Conservation (phyloP, 768 basidiomycete genomes). For the Hydnum rufescens region DNA sequence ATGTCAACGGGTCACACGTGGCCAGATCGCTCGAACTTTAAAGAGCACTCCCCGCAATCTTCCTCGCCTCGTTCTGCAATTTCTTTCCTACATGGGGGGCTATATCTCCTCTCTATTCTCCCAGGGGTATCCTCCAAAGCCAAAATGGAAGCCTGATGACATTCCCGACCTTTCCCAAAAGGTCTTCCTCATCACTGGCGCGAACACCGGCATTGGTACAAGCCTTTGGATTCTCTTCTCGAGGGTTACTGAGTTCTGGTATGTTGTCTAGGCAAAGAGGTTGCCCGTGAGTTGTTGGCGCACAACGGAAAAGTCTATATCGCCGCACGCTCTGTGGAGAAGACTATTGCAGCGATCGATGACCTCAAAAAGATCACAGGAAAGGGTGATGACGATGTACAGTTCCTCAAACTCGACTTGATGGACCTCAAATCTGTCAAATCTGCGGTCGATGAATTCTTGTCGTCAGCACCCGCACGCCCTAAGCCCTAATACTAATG, state of each 20-base stretch:
- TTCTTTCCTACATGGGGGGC: no score
- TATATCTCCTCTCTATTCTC: no score
- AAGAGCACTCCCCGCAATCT: no score
- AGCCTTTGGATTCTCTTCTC: neutral
- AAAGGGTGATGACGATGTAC: no score
- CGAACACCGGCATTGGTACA: neutral
- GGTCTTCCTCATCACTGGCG: slow-evolving; percentile 8
- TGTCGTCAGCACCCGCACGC: no score
- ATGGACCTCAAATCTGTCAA: neutral
- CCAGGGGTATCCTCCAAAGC: neutral
- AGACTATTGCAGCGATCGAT: slow-evolving; percentile 6
- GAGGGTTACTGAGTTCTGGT: neutral
- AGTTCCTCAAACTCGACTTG: no score
- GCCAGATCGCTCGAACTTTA: no score
- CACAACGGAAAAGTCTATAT: slow-evolving; percentile 6
- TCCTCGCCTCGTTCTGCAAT: no score
- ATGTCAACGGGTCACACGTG: no score
- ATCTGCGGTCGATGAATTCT: neutral
- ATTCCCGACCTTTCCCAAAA: slow-evolving; percentile 8
- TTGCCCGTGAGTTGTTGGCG: neutral
- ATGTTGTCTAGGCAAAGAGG: neutral
- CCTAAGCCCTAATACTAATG: no score
- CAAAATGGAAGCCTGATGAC: neutral
- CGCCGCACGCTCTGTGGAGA: slow-evolving; percentile 5
- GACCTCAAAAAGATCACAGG: neutral